phyloP scores from a whole-genome alignment of 2,329 filamentous ascomycete species.

The Exophiala dermatitidis region DNA sequence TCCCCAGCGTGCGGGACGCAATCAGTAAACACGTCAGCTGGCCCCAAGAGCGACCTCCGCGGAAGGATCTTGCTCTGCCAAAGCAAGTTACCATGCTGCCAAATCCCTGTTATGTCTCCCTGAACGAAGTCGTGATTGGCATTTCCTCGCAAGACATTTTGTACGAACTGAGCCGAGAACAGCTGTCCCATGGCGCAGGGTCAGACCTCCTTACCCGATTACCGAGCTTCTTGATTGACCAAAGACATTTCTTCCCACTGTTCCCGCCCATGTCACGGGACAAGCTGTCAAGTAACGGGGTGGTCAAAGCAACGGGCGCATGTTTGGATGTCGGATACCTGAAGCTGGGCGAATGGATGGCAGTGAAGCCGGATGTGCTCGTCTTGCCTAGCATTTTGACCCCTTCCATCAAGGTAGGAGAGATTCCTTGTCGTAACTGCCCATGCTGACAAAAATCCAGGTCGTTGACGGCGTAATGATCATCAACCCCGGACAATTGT shows the following conservation, averaged over 20 bases:
- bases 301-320: constrained; percentile 60
- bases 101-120: constrained; percentile 79
- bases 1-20: constrained; percentile 75
- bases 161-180: constrained; percentile 71
- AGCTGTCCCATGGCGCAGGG: constrained; percentile 54
- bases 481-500: constrained; percentile 82
- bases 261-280: constrained; percentile 71
- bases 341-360: constrained; percentile 85
- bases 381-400: constrained; percentile 74
- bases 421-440: background rate
- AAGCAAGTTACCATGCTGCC: constrained; percentile 71
- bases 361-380: constrained; percentile 75
- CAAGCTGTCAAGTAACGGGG: constrained; percentile 58
- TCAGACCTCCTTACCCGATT: constrained; percentile 60
- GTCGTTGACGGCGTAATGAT: constrained; percentile 84
- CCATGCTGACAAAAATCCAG: constrained; percentile 41
- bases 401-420: constrained; percentile 74
- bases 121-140: constrained; percentile 81
- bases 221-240: constrained; percentile 72
- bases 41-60: constrained; percentile 66
- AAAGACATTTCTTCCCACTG: constrained; percentile 82
- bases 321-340: constrained; percentile 77
- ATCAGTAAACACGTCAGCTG: constrained; percentile 79
- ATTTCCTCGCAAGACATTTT: constrained; percentile 78
- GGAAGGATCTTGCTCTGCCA: constrained; percentile 68